Conservation (phyloP, 805 yeast species). For the Naumovozyma baii region DNA sequence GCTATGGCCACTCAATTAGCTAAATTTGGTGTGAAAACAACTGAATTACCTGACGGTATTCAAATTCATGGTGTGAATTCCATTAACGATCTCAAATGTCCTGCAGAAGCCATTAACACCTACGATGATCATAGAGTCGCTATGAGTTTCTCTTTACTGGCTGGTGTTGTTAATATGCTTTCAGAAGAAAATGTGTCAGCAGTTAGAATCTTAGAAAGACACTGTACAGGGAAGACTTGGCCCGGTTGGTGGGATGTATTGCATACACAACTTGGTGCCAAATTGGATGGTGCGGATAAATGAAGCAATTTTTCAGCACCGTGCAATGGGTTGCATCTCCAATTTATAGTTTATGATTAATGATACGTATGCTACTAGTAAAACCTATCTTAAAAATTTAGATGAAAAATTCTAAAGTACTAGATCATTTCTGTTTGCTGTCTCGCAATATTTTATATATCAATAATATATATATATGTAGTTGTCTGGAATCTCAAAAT, state of each 20-base stretch:
- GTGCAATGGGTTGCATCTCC: too few species aligned
- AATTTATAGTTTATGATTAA: too few species aligned
- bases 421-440: too few species aligned
- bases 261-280: slow-evolving; percentile 54
- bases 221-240: slow-evolving; percentile 96
- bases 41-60: slow-evolving; percentile 87
- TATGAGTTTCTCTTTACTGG: slow-evolving; percentile 86
- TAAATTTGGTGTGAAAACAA: slow-evolving; percentile 80
- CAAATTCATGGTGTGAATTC: slow-evolving; percentile 63
- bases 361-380: too few species aligned
- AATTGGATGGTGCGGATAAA: slow-evolving; percentile 60
- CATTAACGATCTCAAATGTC: slow-evolving; percentile 41
- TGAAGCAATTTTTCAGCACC: too few species aligned
- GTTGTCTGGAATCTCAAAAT: too few species aligned
- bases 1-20: slow-evolving; percentile 88
- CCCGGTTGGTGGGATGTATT: slow-evolving; percentile 99
- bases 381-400: too few species aligned
- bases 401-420: too few species aligned
- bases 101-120: slow-evolving; percentile 47
- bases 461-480: too few species aligned
- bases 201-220: slow-evolving; percentile 72
- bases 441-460: too few species aligned
- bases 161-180: slow-evolving; percentile 49
- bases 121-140: slow-evolving; percentile 98
- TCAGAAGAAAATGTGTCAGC: slow-evolving; percentile 32